phyloP scores from a whole-genome alignment of 2,329 filamentous ascomycete species.

The Neonectria ditissima region DNA sequence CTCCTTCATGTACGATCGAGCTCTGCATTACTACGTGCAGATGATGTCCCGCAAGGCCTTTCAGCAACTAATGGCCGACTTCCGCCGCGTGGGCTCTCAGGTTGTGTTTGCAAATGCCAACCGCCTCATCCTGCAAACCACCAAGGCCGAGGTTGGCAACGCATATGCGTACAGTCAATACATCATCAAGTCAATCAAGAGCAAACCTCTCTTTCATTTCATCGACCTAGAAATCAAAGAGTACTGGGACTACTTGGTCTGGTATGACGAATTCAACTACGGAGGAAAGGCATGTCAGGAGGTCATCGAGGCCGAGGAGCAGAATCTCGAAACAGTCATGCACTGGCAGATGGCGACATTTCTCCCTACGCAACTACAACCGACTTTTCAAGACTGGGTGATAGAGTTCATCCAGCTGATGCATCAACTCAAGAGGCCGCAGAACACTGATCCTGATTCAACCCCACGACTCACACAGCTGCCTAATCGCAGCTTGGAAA shows the following conservation, averaged over 20 bases:
- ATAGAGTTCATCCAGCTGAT: slow-evolving; percentile 96
- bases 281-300: slow-evolving; percentile 91
- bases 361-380: slow-evolving; percentile 82
- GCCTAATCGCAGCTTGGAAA: slow-evolving; percentile 68
- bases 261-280: slow-evolving; percentile 99
- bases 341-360: slow-evolving; percentile 98
- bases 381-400: slow-evolving; percentile 90
- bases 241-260: slow-evolving; percentile 99
- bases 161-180: slow-evolving; percentile 98
- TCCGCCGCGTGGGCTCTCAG: slow-evolving; percentile 92
- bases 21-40: slow-evolving; percentile 96
- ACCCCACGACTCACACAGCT: slow-evolving; percentile 71
- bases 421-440: slow-evolving; percentile 84
- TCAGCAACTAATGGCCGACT: slow-evolving; percentile 96
- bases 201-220: slow-evolving; percentile 95
- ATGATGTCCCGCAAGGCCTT: slow-evolving; percentile 99
- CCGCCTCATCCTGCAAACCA: slow-evolving; percentile 91
- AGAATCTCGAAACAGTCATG: slow-evolving; percentile 92
- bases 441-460: slow-evolving; percentile 60
- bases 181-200: slow-evolving; percentile 96
- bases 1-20: slow-evolving; percentile 94
- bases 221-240: slow-evolving; percentile 97
- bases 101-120: slow-evolving; percentile 95
- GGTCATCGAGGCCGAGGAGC: slow-evolving; percentile 78
- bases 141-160: slow-evolving; percentile 95